These are phyloP conservation scores for Panaeolus cyanescens DNA, from an alignment of 768 basidiomycete species.

Conservation along the genomic window DNA sequence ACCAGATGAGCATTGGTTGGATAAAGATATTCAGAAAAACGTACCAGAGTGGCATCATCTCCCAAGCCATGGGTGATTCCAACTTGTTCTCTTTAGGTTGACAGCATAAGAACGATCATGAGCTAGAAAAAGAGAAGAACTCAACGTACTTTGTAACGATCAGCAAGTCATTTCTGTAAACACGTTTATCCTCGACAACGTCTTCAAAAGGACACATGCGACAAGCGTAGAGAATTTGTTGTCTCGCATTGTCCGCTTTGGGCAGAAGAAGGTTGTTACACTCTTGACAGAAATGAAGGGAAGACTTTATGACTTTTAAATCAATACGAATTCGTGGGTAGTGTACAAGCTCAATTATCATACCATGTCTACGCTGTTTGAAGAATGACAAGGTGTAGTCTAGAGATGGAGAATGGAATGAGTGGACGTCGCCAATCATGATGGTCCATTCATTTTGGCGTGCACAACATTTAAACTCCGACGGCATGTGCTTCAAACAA, in stretches of 20 bases:
- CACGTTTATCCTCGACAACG: conserved; percentile 83
- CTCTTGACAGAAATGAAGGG: conserved; percentile 89
- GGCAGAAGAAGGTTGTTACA: conserved; percentile 96
- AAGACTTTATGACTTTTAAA: conserved; percentile 49
- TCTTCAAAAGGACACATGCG: conserved; percentile 89
- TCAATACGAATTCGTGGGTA: neutral
- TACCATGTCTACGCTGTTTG: neutral
- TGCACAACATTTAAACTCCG: neutral
- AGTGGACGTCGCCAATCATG: neutral
- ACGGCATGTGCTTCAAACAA: neutral
- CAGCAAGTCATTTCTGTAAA: conserved; percentile 91
- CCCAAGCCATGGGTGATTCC: conserved; percentile 90
- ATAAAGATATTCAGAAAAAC: conserved; percentile 15
- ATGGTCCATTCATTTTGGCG: neutral
- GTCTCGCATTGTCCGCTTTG: conserved; percentile 83
- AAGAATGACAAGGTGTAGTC: neutral
- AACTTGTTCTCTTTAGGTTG: conserved; percentile 75
- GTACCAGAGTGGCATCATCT: conserved; percentile 84
- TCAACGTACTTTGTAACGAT: conserved; percentile 85
- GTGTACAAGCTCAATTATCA: neutral
- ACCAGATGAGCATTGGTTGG: neutral
- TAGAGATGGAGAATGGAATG: neutral
- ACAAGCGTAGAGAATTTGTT: conserved; percentile 88
- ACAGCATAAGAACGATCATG: conserved; percentile 17
- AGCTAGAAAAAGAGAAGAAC: neutral